Evolutionary conservation across 2,329 filamentous ascomycete genomes (phyloP), one percentile per base, ranked within the genome.

Genomic region (Fusarium siculi): DNA sequence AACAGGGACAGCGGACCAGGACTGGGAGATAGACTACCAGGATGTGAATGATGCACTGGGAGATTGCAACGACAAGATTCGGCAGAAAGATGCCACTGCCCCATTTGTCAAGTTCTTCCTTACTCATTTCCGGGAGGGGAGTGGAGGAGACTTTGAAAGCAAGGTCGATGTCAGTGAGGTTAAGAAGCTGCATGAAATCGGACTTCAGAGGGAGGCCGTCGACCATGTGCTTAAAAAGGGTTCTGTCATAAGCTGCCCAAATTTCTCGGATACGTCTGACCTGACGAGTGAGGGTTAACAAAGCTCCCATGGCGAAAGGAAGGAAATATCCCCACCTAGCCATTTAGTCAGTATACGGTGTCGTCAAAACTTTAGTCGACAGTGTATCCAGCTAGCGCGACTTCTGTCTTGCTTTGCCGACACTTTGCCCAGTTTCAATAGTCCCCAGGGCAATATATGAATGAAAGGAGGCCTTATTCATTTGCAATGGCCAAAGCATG

Each of bases 51-150:
- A 63, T 14, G 58, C 59, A 10, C 19, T 67, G 2, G 32, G 61
- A 19, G 43, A 62, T 7, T 73, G 47, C 16, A 43, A 68, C 21
- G 19, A 39, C 15, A 55, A 59, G 16, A 70, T 64, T 18, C n/a
- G 49, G 15, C 34, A 68, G 21, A 37, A 39, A 9, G 62, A 73
- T 21, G 21, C 4, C 4, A 32, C 39, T 7, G 62, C 62, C 40
- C 28, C 50, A 11, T 68, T 54, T 28, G 19, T 50, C 7, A 73
- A 73, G 50, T 73, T 73, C 25, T 58, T 73, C 16, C 21, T 70
- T 15, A 73, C 43, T 4, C 58, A 73, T 59, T 71, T 70, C 19
- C 16, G 55, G 21, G 34, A 63, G n/a, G 55, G 25, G 5, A 16
- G 32, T 15, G 55, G 62, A 28, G 66, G 37, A 1, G 50, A 73